Evolutionary conservation across 257 asterid species (phyloP).

Genomic region (Plantago major): DNA sequence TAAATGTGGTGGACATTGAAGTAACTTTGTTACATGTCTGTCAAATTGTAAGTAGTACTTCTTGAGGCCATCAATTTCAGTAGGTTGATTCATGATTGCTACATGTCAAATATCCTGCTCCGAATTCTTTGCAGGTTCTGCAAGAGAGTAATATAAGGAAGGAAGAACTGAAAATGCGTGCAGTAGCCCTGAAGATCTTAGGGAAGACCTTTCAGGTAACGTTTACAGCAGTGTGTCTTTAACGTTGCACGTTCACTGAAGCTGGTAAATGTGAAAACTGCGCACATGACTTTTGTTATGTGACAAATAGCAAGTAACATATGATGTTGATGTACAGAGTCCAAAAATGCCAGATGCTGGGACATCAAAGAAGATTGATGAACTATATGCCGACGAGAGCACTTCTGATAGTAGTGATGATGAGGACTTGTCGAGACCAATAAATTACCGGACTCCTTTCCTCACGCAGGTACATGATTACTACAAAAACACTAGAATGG

Average conservation of each 20-base stretch:
- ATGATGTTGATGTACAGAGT: constrained; percentile 29
- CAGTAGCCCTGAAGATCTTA: constrained; percentile 59
- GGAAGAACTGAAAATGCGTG: constrained; percentile 66
- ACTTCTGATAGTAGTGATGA: constrained; percentile 59
- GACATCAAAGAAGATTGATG: constrained; percentile 53
- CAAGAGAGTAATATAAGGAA: constrained; percentile 60
- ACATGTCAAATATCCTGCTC: neutral
- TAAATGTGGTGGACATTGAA: constrained; percentile 88
- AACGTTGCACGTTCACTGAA: too few relatives aligned
- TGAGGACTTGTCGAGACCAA: constrained; percentile 55
- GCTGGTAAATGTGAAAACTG: neutral
- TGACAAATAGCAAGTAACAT: constrained; percentile 3
- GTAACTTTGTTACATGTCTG: constrained; percentile 77
- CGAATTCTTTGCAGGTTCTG: constrained; percentile 40
- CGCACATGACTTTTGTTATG: neutral
- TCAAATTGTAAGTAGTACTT: constrained; percentile 59
- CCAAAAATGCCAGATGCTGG: constrained; percentile 45
- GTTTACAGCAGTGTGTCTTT: neutral
- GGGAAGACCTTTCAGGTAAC: constrained; percentile 72
- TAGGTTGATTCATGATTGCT: neutral
- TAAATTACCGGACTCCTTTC: constrained; percentile 73
- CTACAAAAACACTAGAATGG: neutral
- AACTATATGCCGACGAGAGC: constrained; percentile 54
- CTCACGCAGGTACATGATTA: constrained; percentile 61
- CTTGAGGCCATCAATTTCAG: neutral